phyloP scores from a whole-genome alignment of 1,139 yeast genomes.

The Magnusiomyces paraingens region DNA sequence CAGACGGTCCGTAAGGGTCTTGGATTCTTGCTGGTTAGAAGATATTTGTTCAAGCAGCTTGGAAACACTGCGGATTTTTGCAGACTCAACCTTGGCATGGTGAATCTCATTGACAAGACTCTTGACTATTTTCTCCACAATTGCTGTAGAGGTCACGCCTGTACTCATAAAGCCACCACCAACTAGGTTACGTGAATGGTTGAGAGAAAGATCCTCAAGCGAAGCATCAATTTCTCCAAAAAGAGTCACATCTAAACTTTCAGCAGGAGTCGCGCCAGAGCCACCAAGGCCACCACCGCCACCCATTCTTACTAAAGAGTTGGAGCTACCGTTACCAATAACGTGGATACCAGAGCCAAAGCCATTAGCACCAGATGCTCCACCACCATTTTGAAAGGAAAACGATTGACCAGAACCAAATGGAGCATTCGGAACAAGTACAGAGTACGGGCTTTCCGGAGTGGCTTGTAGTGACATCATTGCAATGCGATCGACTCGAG shows the following conservation, averaged over 20 bases:
- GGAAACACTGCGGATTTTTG: conserved; percentile 41
- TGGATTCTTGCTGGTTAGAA: conserved; percentile 14
- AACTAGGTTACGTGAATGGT: conserved; percentile 48
- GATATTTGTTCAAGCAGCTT: conserved; percentile 30
- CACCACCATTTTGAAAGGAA: background rate
- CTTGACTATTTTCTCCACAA: conserved; percentile 45
- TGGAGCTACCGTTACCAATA: background rate
- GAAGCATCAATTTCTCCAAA: conserved; percentile 69
- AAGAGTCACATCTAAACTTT: conserved; percentile 61
- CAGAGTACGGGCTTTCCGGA: background rate
- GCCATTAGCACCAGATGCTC: background rate
- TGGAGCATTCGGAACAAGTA: background rate
- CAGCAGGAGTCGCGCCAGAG: conserved; percentile 5
- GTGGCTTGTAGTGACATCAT: conserved; percentile 42
- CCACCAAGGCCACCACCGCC: background rate
- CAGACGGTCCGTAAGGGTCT: conserved; percentile 8
- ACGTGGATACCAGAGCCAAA: background rate
- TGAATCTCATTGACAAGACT: conserved; percentile 43
- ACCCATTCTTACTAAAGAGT: background rate
- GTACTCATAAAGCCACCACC: conserved; percentile 62
- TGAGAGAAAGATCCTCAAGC: conserved; percentile 54
- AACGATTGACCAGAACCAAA: conserved; percentile 1
- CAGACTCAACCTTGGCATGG: conserved; percentile 39
- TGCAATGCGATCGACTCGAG: conserved; percentile 66
- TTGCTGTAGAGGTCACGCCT: conserved; percentile 50